These are phyloP conservation scores for Dendrobium officinale DNA, from an alignment of 106 monocot genomes.

Conservation along the genomic window DNA sequence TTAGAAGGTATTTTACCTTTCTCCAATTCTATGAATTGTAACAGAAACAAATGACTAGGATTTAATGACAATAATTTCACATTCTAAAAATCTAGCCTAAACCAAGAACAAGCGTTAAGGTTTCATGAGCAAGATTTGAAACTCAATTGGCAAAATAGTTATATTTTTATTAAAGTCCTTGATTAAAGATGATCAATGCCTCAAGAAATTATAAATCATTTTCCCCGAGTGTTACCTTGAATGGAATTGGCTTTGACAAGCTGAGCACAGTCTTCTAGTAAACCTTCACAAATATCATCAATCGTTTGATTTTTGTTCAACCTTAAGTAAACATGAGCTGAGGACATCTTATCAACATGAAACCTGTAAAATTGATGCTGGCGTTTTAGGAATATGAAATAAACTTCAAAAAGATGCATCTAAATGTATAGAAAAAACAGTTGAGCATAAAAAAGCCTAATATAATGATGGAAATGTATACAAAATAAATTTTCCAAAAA, in stretches of 20 bases:
- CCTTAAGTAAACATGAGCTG: constrained; percentile 94
- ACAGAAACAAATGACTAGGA: not conserved
- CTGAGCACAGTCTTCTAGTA: constrained; percentile 90
- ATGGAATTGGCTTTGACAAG: constrained; percentile 98
- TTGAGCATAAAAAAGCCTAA: not conserved
- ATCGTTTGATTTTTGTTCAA: constrained; percentile 85
- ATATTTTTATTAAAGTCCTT: not conserved
- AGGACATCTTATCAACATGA: constrained; percentile 98
- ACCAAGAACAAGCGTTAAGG: not conserved
- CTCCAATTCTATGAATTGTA: too few relatives aligned
- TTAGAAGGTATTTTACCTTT: too few relatives aligned
- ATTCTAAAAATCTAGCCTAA: not conserved
- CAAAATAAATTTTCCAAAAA: not conserved
- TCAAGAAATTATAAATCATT: not conserved
- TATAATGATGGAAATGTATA: not conserved
- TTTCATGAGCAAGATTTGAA: not conserved
- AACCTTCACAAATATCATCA: constrained; percentile 85
- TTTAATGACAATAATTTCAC: not conserved
- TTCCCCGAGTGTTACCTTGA: constrained; percentile 42
- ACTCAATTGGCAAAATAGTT: not conserved
- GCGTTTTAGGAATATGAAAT: not conserved
- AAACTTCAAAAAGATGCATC: not conserved
- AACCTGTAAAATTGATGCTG: constrained; percentile 49
- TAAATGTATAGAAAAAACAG: not conserved
- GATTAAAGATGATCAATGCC: not conserved